Conservation (phyloP, 345 rosid species). For the Moricandia arvensis region DNA sequence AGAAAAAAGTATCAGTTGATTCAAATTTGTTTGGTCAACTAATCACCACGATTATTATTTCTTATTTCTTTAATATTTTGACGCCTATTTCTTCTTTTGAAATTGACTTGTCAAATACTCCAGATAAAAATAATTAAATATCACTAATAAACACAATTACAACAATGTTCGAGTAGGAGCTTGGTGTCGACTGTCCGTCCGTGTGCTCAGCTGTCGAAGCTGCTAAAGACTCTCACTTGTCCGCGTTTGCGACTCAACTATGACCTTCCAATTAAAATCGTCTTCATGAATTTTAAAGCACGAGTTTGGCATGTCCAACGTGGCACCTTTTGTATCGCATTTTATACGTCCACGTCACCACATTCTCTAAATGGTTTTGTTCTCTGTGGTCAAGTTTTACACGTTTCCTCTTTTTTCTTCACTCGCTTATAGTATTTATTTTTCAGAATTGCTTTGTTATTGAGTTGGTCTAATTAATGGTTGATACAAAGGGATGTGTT, state of each 20-base stretch:
- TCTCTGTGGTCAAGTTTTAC: background rate
- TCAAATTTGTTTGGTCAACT: too few relatives aligned
- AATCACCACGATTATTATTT: too few relatives aligned
- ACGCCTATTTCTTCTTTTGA: too few relatives aligned
- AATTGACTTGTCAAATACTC: too few relatives aligned
- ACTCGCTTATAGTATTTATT: background rate
- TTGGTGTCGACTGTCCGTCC: background rate
- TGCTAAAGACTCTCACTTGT: background rate
- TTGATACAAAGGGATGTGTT: too few relatives aligned
- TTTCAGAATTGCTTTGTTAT: background rate
- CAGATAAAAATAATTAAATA: background rate
- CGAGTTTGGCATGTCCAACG: slow-evolving; percentile 18
- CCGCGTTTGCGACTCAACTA: background rate
- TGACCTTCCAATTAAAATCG: slow-evolving; percentile 14
- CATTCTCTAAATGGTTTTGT: background rate
- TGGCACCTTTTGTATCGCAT: background rate
- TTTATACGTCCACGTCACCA: background rate
- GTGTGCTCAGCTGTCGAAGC: background rate
- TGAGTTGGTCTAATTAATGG: background rate
- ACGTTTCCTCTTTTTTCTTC: background rate
- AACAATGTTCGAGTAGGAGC: background rate
- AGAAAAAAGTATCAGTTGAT: too few relatives aligned
- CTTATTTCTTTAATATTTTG: too few relatives aligned
- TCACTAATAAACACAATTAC: background rate
- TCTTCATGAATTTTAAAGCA: background rate